Base-by-base conservation (phyloP, 495 filamentous ascomycete species). In the Penicillium canariense region DNA sequence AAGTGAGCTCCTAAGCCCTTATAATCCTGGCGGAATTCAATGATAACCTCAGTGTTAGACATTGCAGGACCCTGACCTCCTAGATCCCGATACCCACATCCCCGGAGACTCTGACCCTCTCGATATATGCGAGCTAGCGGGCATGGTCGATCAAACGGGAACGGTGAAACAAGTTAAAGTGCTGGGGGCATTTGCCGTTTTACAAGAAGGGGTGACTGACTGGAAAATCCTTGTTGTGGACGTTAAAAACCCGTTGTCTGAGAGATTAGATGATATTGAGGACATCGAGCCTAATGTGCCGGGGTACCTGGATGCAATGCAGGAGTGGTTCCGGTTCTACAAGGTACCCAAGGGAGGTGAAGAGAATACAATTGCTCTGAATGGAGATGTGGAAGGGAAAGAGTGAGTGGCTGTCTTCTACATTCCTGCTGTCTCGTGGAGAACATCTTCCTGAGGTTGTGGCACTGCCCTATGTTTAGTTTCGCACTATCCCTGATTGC, bases 251-350 rank as follows among this genome's bases (percentile, higher is more conserved):
- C 90, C 89, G 50, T 73, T 94, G 54, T 90, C 90, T 39, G 77
- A 85, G 54, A 89, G 90, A 78, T 84, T 95, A 66, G 91, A 94
- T 71, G 89, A 32, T 12, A 32, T 32, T 32, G 6, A 6, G 6
- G 12, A 32, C 12, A 12, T 32, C 12, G 30, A 32, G 93, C 67
- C 89, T 66, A 90, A 95, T 78, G 84, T 94, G 28, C 90, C 90
- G 12, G 90, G 90, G n/a, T n/a, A n/a, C 26, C 74, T 95, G 60
- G 81, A 88, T 54, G 90, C 90, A 57, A 95, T 90, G 59, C 93
- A 95, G 68, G 90, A 94, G 79, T 95, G 90, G 90, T 95, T 95
- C 85, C 86, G 90, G 67, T 92, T 95, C 79, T 95, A 95, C 81
- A 94, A 94, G 80, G 93, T 71, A n/a, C 30, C 30, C 6, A 12